phyloP scores from a whole-genome alignment of 2,329 filamentous ascomycete species.

The Fusarium devonianum region DNA sequence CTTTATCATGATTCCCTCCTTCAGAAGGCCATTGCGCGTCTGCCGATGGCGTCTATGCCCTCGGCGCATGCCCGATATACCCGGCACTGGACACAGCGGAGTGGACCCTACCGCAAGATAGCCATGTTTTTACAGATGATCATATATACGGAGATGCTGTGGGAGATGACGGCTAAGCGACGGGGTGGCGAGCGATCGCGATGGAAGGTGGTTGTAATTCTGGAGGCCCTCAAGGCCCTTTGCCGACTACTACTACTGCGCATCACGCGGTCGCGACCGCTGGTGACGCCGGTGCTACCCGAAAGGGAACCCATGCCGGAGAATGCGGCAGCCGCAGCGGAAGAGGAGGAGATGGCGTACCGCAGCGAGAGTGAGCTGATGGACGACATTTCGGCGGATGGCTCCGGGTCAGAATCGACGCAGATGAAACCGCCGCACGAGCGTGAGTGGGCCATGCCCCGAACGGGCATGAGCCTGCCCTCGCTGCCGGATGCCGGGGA shows the following conservation, averaged over 20 bases:
- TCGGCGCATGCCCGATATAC: constrained; percentile 71
- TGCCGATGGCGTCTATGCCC: constrained; percentile 61
- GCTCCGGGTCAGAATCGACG: constrained; percentile 34
- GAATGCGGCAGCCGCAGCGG: constrained; percentile 59
- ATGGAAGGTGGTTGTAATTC: constrained; percentile 85
- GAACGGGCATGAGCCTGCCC: constrained; percentile 86
- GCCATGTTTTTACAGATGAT: constrained; percentile 87
- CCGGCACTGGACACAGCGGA: constrained; percentile 69
- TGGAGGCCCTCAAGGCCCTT: constrained; percentile 86
- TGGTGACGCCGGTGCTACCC: constrained; percentile 84
- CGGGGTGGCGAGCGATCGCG: constrained; percentile 78
- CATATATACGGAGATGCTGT: constrained; percentile 93
- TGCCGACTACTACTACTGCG: constrained; percentile 82
- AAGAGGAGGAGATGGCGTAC: constrained; percentile 51
- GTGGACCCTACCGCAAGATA: constrained; percentile 77
- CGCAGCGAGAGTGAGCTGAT: constrained; percentile 53
- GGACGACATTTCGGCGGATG: constrained; percentile 50
- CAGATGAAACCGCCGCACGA: constrained; percentile 50
- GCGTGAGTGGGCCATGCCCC: constrained; percentile 88
- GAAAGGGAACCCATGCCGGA: constrained; percentile 80
- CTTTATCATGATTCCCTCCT: constrained; percentile 93
- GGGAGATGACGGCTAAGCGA: constrained; percentile 95
- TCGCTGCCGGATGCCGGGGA: constrained; percentile 81
- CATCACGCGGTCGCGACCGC: constrained; percentile 81
- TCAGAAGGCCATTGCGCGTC: constrained; percentile 66